phyloP scores from a whole-genome alignment of 2,329 filamentous ascomycete species.

The Colletotrichum zoysiae region DNA sequence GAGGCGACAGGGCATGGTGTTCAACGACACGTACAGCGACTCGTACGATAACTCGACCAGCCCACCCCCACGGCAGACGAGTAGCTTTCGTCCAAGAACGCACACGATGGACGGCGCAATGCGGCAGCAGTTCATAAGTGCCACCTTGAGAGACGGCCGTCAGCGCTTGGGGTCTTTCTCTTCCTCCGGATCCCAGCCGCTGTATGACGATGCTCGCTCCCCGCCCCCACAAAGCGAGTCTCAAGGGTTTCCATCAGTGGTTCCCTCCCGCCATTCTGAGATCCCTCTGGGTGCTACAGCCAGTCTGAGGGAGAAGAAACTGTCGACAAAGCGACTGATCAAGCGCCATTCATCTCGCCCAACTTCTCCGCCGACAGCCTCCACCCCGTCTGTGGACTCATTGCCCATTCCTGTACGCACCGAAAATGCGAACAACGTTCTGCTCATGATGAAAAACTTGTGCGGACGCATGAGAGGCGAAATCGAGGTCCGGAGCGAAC shows the following conservation, averaged over 20 bases:
- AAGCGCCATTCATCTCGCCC: constrained; percentile 70
- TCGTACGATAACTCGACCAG: constrained; percentile 62
- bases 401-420: constrained; percentile 71
- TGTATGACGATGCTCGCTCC: constrained; percentile 62
- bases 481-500: constrained; percentile 76
- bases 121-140: constrained; percentile 58
- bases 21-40: constrained; percentile 67
- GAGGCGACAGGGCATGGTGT: constrained; percentile 71
- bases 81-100: constrained; percentile 64
- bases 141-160: constrained; percentile 62
- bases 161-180: constrained; percentile 79
- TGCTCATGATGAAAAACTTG: constrained; percentile 81
- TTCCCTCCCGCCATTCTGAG: constrained; percentile 46
- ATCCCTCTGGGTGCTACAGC: constrained; percentile 43
- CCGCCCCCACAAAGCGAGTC: constrained; percentile 58
- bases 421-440: constrained; percentile 77
- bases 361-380: constrained; percentile 65
- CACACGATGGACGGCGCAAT: constrained; percentile 70
- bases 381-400: constrained; percentile 69
- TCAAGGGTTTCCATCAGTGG: constrained; percentile 57
- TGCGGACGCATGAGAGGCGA: constrained; percentile 85
- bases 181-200: constrained; percentile 68
- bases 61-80: constrained; percentile 48
- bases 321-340: constrained; percentile 63
- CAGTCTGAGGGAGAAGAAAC: constrained; percentile 61